These are phyloP conservation scores for Syzygium oleosum DNA, from an alignment of 345 rosid species.

Conservation along the genomic window DNA sequence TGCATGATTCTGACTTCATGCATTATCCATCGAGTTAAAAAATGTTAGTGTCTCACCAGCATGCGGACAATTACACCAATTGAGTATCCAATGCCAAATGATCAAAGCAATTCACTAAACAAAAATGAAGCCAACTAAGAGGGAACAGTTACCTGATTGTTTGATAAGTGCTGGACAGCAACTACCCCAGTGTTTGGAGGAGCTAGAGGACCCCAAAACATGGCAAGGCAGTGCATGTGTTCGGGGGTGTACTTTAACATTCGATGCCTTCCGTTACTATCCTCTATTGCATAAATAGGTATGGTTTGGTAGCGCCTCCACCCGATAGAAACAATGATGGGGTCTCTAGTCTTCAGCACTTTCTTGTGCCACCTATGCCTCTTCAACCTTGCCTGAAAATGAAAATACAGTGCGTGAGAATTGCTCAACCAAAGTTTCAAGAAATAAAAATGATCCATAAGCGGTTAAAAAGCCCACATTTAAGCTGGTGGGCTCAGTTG, in stretches of 20 bases:
- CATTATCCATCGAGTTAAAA: neutral
- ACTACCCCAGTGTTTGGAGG: slow-evolving; percentile 88
- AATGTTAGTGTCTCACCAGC: neutral
- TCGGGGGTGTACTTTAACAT: slow-evolving; percentile 96
- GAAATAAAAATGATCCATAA: neutral
- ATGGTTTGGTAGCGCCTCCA: slow-evolving; percentile 94
- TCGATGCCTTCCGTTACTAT: slow-evolving; percentile 76
- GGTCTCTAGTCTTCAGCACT: slow-evolving; percentile 83
- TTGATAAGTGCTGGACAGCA: slow-evolving; percentile 75
- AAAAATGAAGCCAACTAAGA: neutral
- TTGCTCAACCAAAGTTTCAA: neutral
- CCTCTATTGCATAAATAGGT: slow-evolving; percentile 85
- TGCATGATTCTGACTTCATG: neutral
- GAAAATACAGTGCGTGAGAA: neutral
- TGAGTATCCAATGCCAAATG: neutral
- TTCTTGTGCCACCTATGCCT: slow-evolving; percentile 91
- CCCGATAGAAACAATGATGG: slow-evolving; percentile 82
- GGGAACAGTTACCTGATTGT: slow-evolving; percentile 51
- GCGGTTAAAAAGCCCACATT: neutral
- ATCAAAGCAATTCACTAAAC: neutral
- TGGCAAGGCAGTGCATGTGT: slow-evolving; percentile 94
- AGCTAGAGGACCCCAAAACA: slow-evolving; percentile 97
- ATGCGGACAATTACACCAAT: neutral
- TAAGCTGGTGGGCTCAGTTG: neutral
- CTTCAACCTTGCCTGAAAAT: slow-evolving; percentile 67